Evolutionary conservation across 1,139 yeast genomes (phyloP).

Genomic region (Suhomyces wounanorum): DNA sequence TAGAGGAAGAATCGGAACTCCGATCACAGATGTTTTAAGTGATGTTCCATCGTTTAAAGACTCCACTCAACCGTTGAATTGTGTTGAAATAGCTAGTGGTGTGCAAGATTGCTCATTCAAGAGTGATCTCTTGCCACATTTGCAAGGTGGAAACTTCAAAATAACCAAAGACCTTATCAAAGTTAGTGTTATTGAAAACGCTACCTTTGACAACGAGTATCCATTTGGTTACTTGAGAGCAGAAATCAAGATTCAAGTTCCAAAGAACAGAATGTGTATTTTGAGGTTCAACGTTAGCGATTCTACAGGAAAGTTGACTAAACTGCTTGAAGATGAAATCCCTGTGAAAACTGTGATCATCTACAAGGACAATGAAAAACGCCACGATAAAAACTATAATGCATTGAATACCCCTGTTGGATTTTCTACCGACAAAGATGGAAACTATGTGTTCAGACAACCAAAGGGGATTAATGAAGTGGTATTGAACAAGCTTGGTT

Average conservation of each 20-base stretch:
- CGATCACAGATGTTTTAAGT: conserved; percentile 38
- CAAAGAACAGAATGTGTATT: conserved; percentile 65
- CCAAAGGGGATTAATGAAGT: conserved; percentile 63
- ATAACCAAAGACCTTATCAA: conserved; percentile 34
- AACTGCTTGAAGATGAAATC: conserved; percentile 24
- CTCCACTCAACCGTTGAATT: conserved; percentile 29
- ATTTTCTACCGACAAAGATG: conserved; percentile 49
- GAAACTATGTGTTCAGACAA: conserved; percentile 55
- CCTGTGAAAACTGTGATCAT: conserved; percentile 66
- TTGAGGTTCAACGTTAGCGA: conserved; percentile 53
- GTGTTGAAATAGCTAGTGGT: conserved; percentile 45
- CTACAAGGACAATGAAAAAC: conserved; percentile 34
- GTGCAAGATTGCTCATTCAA: conserved; percentile 54
- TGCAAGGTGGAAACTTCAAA: conserved; percentile 25
- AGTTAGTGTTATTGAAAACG: conserved; percentile 51
- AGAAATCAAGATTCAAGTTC: conserved; percentile 57
- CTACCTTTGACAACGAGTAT: conserved; percentile 43
- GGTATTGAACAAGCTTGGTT: conserved; percentile 63
- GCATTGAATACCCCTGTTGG: conserved; percentile 45
- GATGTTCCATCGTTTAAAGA: conserved; percentile 67
- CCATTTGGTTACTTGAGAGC: conserved; percentile 72
- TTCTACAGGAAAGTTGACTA: conserved; percentile 30
- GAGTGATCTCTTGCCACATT: conserved; percentile 52
- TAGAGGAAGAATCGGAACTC: conserved; percentile 53
- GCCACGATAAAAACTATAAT: conserved; percentile 6